Base-by-base conservation (phyloP, 1,284 basidiomycete genomes). In the Filobasidium uniguttulatum region DNA sequence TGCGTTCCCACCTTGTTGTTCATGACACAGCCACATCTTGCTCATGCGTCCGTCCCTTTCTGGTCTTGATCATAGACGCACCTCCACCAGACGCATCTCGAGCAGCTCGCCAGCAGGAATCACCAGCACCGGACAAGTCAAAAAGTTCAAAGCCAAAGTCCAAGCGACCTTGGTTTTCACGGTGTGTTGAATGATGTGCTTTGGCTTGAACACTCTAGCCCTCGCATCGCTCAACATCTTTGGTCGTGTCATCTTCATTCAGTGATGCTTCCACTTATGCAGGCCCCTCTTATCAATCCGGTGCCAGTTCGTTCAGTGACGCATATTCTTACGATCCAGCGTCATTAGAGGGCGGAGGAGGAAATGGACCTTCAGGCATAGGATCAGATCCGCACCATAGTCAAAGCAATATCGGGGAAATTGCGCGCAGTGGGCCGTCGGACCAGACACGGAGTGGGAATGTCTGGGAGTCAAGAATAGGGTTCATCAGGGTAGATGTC, bases 401-500 rank as follows among this genome's bases (percentile, higher is more conserved):
- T 1, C 51, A 55, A 30, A 68, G 71, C 15, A 58, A 61, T 7
- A 70, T 68, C 26, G 63, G 56, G 17, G 57, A 70, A 25, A 60
- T 59, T 36, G 73, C 35, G 72, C 38, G 49, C 50, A n/a, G 53
- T 41, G 25, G 56, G 40, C 44, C 55, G 35, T 25, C 57, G 55
- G 14, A 44, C 54, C 17, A 50, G 50, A 9, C 50, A 47, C 2
- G 52, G 52, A 33, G 70, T 56, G 12, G 55, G 40, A 83, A 78
- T 55, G 76, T 76, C 52, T 85, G 82, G 80, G 81, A 83, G 69
- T 83, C 81, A 26, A 71, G 77, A 41, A 78, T 78, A 60, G 79
- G 79, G 14, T 73, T 77, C 72, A 10, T 38, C 6, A 74, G 83
- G 54, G 78, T 85, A 8, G 82, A 87, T 63, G 49, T 82, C 17